Base-by-base conservation (phyloP, 1,139 yeast species). In the Pichia sp. region DNA sequence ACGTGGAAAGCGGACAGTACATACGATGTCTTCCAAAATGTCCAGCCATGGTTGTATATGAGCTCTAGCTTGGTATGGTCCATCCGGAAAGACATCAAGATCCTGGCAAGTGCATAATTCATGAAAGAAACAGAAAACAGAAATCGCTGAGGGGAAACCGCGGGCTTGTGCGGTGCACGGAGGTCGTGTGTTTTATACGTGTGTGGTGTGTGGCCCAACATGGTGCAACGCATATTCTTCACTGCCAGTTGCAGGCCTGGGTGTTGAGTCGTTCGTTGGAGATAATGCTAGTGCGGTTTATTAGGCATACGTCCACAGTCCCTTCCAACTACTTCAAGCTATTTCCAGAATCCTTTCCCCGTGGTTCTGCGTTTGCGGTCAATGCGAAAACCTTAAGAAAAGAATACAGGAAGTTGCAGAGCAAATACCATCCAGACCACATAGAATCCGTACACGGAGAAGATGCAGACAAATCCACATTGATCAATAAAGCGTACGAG, bases 361-460 rank as follows among this genome's bases (percentile, higher is more conserved):
- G 73, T 2, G 85, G 86, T 3, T 10, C 41, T 5, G 18, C 41
- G 4, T 91, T 90, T 70, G 62, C 67, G 8, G 69, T 89, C 16
- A 81, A 87, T 59, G 64, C 72, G 13, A 71, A 74, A 51, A 63
- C 69, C 14, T 73, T 93, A 50, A 77, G 95, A 50, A 76, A 81
- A 53, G 99, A 93, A 64, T 91, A 83, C 65, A 73, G 96, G 47
- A 62, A 65, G 11, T 71, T 90, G 41, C 98, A 93, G 66, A 79
- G 87, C 42, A 72, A 76, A 56, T 76, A 80, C 49, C 99, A 91
- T 64, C 99, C 99, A 0, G 99, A 80, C 49, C 99, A 93, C 64
- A 98, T 98, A 0, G 99, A 91, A 66, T 73, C 77, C 39, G 64
- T 73, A 49, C 70, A 69, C 55, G 75, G 71, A 41, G 61, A 60